Evolutionary conservation across 306 rosid genomes (phyloP).

Genomic region (Mimosa bimucronata): DNA sequence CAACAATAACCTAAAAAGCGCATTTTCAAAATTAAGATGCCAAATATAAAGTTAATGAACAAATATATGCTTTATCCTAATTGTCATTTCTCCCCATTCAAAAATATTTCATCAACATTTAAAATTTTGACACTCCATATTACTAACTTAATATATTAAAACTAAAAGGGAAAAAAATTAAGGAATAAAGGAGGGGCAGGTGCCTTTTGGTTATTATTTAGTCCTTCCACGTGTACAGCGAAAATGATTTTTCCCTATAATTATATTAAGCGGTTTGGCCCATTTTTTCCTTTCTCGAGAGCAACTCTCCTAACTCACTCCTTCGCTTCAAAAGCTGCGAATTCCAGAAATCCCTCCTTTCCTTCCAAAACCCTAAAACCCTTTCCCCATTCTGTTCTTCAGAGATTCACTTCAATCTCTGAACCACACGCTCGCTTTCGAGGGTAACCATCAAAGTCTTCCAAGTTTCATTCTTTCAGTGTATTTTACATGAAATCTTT

Average conservation of each 20-base stretch:
- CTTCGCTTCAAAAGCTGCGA: background rate
- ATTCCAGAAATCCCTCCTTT: slow-evolving; percentile 37
- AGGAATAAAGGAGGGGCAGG: too few species aligned
- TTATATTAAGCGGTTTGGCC: background rate
- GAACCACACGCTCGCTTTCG: background rate
- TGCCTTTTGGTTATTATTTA: too few species aligned
- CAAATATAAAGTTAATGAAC: too few species aligned
- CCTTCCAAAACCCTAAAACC: slow-evolving; percentile 43
- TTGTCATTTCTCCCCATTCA: too few species aligned
- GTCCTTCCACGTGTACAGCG: background rate
- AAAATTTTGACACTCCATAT: too few species aligned
- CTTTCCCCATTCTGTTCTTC: background rate
- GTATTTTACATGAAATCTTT: background rate
- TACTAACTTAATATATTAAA: too few species aligned
- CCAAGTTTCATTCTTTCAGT: background rate
- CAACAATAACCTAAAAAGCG: too few species aligned
- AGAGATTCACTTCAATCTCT: background rate
- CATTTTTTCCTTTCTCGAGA: too few species aligned
- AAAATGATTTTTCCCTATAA: background rate
- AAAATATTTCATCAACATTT: too few species aligned
- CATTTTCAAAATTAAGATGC: too few species aligned
- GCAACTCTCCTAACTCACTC: background rate
- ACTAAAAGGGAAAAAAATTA: too few species aligned
- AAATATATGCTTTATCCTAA: too few species aligned
- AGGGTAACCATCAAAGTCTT: slow-evolving; percentile 28